Conservation (phyloP, 805 yeast genomes). For the Schwanniomyces sp. region DNA sequence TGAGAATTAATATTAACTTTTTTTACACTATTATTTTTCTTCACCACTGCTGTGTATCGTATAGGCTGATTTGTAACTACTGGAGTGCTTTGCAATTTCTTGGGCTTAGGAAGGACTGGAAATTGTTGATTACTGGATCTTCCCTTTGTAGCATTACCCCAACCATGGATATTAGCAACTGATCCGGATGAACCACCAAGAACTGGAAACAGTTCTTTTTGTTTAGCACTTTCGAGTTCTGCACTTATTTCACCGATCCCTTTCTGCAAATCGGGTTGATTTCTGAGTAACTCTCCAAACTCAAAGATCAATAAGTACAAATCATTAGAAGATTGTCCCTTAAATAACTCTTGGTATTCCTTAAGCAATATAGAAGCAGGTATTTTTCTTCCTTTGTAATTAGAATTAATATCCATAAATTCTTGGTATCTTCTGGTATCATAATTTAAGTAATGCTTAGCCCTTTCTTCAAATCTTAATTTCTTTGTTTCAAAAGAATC, state of each 20-base stretch:
- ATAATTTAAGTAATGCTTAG: slow-evolving; percentile 71
- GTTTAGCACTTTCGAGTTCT: slow-evolving; percentile 16
- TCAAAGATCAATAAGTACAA: slow-evolving; percentile 59
- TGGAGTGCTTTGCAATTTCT: slow-evolving; percentile 11
- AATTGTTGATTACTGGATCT: slow-evolving; percentile 22
- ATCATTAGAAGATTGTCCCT: slow-evolving; percentile 42
- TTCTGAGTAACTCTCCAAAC: slow-evolving; percentile 55
- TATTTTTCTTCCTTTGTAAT: slow-evolving; percentile 46
- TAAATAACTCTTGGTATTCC: slow-evolving; percentile 50
- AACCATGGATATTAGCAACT: slow-evolving; percentile 17
- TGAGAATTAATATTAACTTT: slow-evolving; percentile 11
- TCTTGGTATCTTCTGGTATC: slow-evolving; percentile 43
- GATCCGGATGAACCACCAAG: slow-evolving; percentile 27
- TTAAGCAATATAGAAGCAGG: slow-evolving; percentile 48
- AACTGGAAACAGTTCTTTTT: slow-evolving; percentile 49
- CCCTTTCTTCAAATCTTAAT: slow-evolving; percentile 77
- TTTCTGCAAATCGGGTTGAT: slow-evolving; percentile 42
- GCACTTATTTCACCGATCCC: slow-evolving; percentile 28
- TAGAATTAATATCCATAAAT: slow-evolving; percentile 51
- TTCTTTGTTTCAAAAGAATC: slow-evolving; percentile 51
- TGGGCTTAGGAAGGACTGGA: slow-evolving; percentile 34
- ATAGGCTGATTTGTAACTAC: slow-evolving; percentile 24
- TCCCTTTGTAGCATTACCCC: slow-evolving; percentile 19
- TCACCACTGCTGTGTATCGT: slow-evolving; percentile 34
- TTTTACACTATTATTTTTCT: slow-evolving; percentile 13